Evolutionary conservation across 352 stramenopile genomes (phyloP), one percentile per base, ranked within the genome.

Genomic region (Pythium inflatum): DNA sequence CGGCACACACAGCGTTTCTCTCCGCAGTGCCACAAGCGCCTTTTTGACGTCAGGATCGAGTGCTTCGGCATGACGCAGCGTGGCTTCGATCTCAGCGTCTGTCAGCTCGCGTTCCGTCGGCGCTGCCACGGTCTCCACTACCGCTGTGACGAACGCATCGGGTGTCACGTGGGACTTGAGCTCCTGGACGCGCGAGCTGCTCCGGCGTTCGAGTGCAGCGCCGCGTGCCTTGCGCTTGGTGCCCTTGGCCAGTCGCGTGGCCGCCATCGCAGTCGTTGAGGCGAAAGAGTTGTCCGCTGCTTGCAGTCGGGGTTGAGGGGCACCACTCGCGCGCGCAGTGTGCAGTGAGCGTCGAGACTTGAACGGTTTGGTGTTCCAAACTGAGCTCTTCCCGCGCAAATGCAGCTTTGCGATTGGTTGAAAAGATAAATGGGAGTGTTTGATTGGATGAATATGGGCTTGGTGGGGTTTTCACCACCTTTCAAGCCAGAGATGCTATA

Each of bases 61-160:
- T 43, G 43, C 62, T n/a, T 76, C 70, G n/a, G 38, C 45, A 40
- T 72, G 36, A 14, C 41, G 58, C 57, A 76, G 63, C 62, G 70
- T 57, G 18, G 70, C 63, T 38, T 55, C 58, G 58, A 76, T 69
- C 33, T 71, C 70, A 24, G 70, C 70, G 51, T 76, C 70, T 27
- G 70, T 72, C 31, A 71, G 60, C 62, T 74, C 68, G 0, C 16
- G 28, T 34, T 36, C 16, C 22, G 41, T 43, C n/a, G 40, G 20
- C 20, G 40, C 40, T 33, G 40, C 40, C 1, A 38, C 41, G 33
- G n/a, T 27, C 48, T 43, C 36, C 27, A 24, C 49, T 36, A 61
- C 40, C 13, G 31, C 38, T n/a, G 24, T 9, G 22, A 20, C 46
- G 46, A 53, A 30, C 22, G n/a, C 16, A 16, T 53, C n/a, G n/a